Evolutionary conservation across 352 stramenopile species (phyloP), one percentile per base, ranked within the genome.

Genomic region (Halophytophthora batemanensis): DNA sequence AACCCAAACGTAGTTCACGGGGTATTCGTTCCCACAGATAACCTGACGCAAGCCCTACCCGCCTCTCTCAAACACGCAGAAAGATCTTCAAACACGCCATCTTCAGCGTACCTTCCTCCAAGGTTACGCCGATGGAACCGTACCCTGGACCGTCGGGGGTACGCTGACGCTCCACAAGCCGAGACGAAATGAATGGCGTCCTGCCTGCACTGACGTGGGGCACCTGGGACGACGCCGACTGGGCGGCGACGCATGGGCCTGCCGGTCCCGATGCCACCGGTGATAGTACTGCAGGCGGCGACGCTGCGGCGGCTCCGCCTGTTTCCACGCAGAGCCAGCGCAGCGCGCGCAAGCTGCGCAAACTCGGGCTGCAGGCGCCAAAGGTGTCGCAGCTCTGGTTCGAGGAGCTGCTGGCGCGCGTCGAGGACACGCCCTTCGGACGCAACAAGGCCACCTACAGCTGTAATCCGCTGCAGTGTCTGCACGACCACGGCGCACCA

Each of bases 181-280:
- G 38, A 59, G n/a, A 6, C 21, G 19, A 18, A n/a, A 91, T 91
- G 81, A 91, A 91, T 65, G 74, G 74, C 36, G 65, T 91, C 39
- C 61, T 91, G 45, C 53, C 81, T n/a, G 47, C 56, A 15, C 59
- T 83, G 49, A 91, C 81, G 25, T 91, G 81, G 81, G 78, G 81
- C 45, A 90, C 76, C 6, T 91, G 81, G 81, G 80, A 88, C 58
- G 66, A 66, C 64, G 38, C 53, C 31, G 43, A 59, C 18, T 62
- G 77, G 60, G 55, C 19, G 7, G 10, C 29, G 13, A 17, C 44
- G 8, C 12, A 17, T 7, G 12, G 13, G 3, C 1, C 17, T 6
- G 36, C 35, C 18, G 29, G 8, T 22, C 19, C 7, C 8, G 17
- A 15, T 19, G 3, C 12, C 23, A 3, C 38, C 25, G 13, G n/a